These are phyloP conservation scores for Boletus reticuloceps DNA, from an alignment of 768 basidiomycete genomes.

Conservation along the genomic window DNA sequence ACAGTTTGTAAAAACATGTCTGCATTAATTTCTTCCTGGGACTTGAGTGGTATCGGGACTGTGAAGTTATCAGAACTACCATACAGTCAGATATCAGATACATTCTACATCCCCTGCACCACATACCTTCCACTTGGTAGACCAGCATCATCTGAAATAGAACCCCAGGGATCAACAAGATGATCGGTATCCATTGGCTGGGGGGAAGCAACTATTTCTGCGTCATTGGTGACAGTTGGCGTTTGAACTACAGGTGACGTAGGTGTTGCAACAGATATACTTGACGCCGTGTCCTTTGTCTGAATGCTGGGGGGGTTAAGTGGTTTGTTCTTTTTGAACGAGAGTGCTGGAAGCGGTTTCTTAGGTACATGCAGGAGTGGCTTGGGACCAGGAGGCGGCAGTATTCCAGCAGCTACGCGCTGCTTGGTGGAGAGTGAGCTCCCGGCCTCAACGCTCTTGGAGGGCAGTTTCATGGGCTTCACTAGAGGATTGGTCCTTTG, in stretches of 20 bases:
- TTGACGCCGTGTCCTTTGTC: conserved; percentile 13
- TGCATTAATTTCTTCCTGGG: conserved; percentile 17
- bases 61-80: conserved; percentile 3
- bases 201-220: conserved; percentile 11
- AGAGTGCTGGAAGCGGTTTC: conserved; percentile 32
- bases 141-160: conserved; percentile 6
- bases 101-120: neutral
- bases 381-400: conserved; percentile 37
- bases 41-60: conserved; percentile 17
- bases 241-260: conserved; percentile 9
- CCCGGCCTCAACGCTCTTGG: conserved; percentile 23
- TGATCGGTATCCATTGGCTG: conserved; percentile 22
- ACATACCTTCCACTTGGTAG: conserved; percentile 14
- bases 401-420: conserved; percentile 41
- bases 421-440: conserved; percentile 52
- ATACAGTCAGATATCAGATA: neutral
- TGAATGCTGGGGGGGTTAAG: conserved; percentile 4
- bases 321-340: conserved; percentile 43
- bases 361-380: conserved; percentile 21
- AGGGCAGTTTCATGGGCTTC: conserved; percentile 26
- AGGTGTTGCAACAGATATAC: neutral
- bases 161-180: conserved; percentile 11
- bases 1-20: conserved; percentile 28
- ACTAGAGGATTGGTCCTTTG: conserved; percentile 31
- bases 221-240: neutral